phyloP scores from a whole-genome alignment of 1,284 basidiomycete genomes.

The Pulchroboletus neoregius region DNA sequence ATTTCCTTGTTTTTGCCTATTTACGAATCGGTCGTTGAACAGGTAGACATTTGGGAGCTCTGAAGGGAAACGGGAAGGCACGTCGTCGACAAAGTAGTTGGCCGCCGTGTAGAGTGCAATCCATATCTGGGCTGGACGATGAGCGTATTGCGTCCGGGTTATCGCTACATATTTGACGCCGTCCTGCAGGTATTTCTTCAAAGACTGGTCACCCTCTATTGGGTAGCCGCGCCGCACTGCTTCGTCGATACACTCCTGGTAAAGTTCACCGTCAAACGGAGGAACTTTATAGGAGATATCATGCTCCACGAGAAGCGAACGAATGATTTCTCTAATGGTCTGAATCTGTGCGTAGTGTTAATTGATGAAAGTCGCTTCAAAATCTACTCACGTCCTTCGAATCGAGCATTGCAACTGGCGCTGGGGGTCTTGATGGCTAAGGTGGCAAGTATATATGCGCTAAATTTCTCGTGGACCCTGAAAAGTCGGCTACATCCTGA shows the following conservation, averaged over 20 bases:
- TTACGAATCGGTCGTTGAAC: conserved; percentile 28
- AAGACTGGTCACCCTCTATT: not conserved
- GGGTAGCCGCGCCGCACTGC: conserved; percentile 11
- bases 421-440: too few species aligned
- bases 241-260: conserved; percentile 11
- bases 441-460: too few species aligned
- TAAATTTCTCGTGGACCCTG: too few species aligned
- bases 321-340: conserved; percentile 1
- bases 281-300: not conserved
- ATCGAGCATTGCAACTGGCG: not conserved
- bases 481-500: too few species aligned
- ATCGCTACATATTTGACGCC: conserved; percentile 9
- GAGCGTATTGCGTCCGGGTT: not conserved
- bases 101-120: conserved; percentile 26
- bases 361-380: not conserved
- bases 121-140: conserved; percentile 10
- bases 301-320: conserved; percentile 3
- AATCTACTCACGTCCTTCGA: not conserved
- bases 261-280: conserved; percentile 3
- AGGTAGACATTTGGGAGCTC: conserved; percentile 19
- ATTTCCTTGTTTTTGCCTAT: conserved; percentile 16
- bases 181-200: not conserved
- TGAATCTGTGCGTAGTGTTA: conserved; percentile 3
- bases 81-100: conserved; percentile 31
- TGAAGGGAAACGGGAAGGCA: conserved; percentile 4